Percentiles rank a stretch among this genome's conserved stretches.
Evolutionary conservation across 306 rosid species (phyloP).

Genomic region (Cicer yamashitae): DNA sequence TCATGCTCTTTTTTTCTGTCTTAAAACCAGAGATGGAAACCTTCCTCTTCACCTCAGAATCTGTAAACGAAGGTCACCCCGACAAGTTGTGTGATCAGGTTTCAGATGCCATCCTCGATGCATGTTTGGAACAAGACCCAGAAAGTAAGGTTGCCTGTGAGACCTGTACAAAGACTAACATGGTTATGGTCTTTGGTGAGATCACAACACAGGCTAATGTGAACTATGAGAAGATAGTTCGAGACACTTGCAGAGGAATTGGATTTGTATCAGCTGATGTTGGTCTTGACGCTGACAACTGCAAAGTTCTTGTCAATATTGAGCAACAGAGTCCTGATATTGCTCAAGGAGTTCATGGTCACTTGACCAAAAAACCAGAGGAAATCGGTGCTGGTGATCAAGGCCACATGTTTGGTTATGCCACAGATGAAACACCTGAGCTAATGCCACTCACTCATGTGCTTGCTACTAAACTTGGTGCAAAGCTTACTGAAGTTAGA

Average conservation of each 20-base stretch:
- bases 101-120: conserved; percentile 84
- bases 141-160: conserved; percentile 88
- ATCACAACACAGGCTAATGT: conserved; percentile 74
- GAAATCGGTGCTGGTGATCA: conserved; percentile 87
- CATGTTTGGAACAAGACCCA: conserved; percentile 84
- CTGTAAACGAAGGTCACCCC: conserved; percentile 87
- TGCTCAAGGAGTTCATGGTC: conserved; percentile 81
- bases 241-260: conserved; percentile 74
- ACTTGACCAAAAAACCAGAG: conserved; percentile 57
- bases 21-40: conserved; percentile 64
- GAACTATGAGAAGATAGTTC: conserved; percentile 70
- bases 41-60: conserved; percentile 86
- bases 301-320: conserved; percentile 67
- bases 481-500: conserved; percentile 84
- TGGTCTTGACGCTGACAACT: conserved; percentile 75
- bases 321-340: conserved; percentile 79
- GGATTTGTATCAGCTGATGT: conserved; percentile 71
- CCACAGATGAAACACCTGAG: conserved; percentile 84
- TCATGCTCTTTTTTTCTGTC: conserved; percentile 1
- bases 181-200: conserved; percentile 94
- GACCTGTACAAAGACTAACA: conserved; percentile 87
- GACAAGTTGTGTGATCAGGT: conserved; percentile 90
- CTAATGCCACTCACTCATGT: conserved; percentile 90
- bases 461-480: conserved; percentile 81
- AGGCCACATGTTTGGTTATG: conserved; percentile 94